phyloP scores from a whole-genome alignment of 768 basidiomycete species.

The Suillus lakei region DNA sequence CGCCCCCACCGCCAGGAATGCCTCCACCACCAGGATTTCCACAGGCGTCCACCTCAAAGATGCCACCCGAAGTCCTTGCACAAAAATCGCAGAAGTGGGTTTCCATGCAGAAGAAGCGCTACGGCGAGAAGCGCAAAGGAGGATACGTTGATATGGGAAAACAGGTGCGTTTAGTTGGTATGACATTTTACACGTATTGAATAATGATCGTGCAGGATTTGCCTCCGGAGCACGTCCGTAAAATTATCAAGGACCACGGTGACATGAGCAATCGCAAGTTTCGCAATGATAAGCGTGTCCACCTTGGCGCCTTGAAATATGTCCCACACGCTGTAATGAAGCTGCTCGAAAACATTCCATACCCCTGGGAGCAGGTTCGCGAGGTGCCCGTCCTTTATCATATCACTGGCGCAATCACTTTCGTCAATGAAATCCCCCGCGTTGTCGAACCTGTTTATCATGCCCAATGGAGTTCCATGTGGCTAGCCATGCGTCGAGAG shows the following conservation, averaged over 20 bases:
- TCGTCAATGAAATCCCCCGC: conserved; percentile 97
- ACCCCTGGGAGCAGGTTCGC: conserved; percentile 98
- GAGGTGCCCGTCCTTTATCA: conserved; percentile 99
- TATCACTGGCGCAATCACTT: conserved; percentile 99
- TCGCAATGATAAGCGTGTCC: conserved; percentile 98
- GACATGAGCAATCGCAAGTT: conserved; percentile 99
- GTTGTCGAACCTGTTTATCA: conserved; percentile 98
- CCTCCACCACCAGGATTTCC: conserved; percentile 39
- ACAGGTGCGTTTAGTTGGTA: conserved; percentile 59
- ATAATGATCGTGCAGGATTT: conserved; percentile 62
- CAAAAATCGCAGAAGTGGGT: conserved; percentile 97
- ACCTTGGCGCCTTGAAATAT: conserved; percentile 97
- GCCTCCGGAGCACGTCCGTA: conserved; percentile 96
- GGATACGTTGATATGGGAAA: conserved; percentile 93
- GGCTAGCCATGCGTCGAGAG: conserved; percentile 98
- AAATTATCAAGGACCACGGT: conserved; percentile 99
- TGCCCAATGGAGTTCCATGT: conserved; percentile 99
- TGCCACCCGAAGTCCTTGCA: conserved; percentile 74
- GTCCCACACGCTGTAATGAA: conserved; percentile 99
- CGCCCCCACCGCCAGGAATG: conserved; percentile 46
- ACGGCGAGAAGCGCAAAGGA: conserved; percentile 88
- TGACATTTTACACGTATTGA: conserved; percentile 8
- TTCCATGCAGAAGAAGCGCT: conserved; percentile 90
- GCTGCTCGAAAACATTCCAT: conserved; percentile 96
- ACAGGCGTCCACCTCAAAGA: conserved; percentile 43